These are phyloP conservation scores for Coriaria nepalensis DNA, from an alignment of 306 rosid species.

Conservation along the genomic window DNA sequence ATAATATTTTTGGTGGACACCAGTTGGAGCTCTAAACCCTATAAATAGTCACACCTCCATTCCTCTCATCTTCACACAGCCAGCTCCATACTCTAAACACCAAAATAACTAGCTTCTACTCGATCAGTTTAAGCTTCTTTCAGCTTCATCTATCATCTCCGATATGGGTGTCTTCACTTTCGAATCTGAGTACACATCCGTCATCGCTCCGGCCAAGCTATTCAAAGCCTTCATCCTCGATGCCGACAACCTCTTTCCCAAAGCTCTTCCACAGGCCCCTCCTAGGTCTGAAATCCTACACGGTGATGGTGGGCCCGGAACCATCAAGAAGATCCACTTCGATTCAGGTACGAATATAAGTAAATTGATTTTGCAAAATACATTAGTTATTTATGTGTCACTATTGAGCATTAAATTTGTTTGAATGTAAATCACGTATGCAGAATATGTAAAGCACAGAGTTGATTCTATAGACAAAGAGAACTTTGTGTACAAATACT, in stretches of 20 bases:
- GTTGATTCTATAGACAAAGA: conserved; percentile 43
- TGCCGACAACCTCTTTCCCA: conserved; percentile 38
- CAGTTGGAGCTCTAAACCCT: too few species aligned
- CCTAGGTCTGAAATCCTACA: conserved; percentile 29
- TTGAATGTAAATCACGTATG: conserved; percentile 19
- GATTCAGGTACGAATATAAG: conserved; percentile 19
- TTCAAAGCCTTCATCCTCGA: conserved; percentile 65
- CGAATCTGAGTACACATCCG: conserved; percentile 23
- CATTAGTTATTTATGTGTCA: too few species aligned
- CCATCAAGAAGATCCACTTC: conserved; percentile 40
- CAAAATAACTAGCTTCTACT: background rate
- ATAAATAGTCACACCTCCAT: too few species aligned
- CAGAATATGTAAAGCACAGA: conserved; percentile 41
- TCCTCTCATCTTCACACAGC: too few species aligned
- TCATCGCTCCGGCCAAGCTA: conserved; percentile 23
- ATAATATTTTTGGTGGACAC: too few species aligned
- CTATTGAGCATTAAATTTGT: background rate
- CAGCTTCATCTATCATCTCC: background rate
- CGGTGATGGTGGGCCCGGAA: conserved; percentile 64
- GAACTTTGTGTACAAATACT: conserved; percentile 46
- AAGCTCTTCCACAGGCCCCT: conserved; percentile 38
- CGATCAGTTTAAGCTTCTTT: too few species aligned
- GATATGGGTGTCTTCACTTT: conserved; percentile 34
- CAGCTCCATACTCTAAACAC: background rate
- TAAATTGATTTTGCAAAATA: background rate